Evolutionary conservation across 768 basidiomycete genomes (phyloP), one percentile per base, ranked within the genome.

Genomic region (Macrolepiota fuliginosa): DNA sequence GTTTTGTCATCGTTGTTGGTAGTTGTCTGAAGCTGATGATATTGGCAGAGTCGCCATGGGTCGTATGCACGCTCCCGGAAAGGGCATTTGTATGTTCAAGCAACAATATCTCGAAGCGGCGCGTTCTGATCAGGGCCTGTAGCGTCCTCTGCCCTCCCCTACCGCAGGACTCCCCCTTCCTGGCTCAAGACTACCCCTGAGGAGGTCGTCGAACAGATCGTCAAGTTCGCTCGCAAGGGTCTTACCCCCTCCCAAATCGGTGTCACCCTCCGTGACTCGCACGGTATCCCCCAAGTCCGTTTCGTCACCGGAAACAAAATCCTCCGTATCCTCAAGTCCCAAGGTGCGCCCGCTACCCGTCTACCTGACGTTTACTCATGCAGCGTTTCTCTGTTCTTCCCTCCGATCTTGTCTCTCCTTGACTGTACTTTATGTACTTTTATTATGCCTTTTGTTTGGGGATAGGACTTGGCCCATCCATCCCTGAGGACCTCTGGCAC

Each of bases 21-120:
- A 17, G 49, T 65, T 50, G 51, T 50, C 29, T 65, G 13, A 22
- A 58, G 47, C 35, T 70, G 51, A 70, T 68, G 50, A 68, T 56
- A 3, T 10, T 56, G 12, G 15, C 29, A 83, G 76, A 79, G 64
- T 71, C 74, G 80, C 69, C 80, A 94, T 94, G 92, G 92, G 90
- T 92, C 94, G 95, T 75, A 95, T 97, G 94, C 96, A 98, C 87
- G 95, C 95, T 87, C 94, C 95, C 79, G 94, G 94, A 80, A 98
- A 98, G 94, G 96, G 96, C 86, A 97, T 98, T 84, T 92, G 91
- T 94, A 78, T 71, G 90, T 87, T 61, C 45, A 25, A 24, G 49
- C 58, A n/a, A 29, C 50, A 29, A 37, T 57, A 64, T 60, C 58
- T 46, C 61, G 53, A 61, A 54, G 50, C 22, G 17, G 3, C 17